These are phyloP conservation scores for Xylaria scruposa DNA, from an alignment of 495 filamentous ascomycete genomes.

Conservation along the genomic window DNA sequence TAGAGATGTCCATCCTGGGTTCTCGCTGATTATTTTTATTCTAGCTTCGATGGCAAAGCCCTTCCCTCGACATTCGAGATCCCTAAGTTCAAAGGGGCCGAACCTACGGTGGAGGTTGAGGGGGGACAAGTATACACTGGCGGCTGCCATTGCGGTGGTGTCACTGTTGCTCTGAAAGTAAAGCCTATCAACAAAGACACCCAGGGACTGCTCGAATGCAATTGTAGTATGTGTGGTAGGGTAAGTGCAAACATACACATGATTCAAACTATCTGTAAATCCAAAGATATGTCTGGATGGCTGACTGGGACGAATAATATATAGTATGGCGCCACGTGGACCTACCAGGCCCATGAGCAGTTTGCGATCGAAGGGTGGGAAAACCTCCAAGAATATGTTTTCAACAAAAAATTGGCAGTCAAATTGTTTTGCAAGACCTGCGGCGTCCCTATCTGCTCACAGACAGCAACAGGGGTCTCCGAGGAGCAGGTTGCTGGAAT, in stretches of 20 bases:
- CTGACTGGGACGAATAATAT: constrained; percentile 19
- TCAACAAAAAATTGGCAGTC: constrained; percentile 33
- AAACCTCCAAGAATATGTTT: constrained; percentile 46
- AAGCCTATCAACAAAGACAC: constrained; percentile 41
- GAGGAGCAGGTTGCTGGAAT: constrained; percentile 31
- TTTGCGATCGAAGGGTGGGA: constrained; percentile 42
- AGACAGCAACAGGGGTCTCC: constrained; percentile 12
- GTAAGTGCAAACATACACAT: constrained; percentile 36
- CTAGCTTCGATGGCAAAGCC: constrained; percentile 46
- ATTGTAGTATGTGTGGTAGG: constrained; percentile 53
- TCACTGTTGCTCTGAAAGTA: constrained; percentile 49
- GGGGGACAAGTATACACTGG: constrained; percentile 52
- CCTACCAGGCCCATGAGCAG: constrained; percentile 43
- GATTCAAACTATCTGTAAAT: background rate
- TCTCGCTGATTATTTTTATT: background rate
- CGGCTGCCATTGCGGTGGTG: constrained; percentile 60
- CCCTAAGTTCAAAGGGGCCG: constrained; percentile 45
- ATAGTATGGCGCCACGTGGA: constrained; percentile 41
- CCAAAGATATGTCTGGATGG: constrained; percentile 30
- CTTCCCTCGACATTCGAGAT: constrained; percentile 39
- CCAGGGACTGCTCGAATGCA: constrained; percentile 43
- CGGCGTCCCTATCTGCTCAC: constrained; percentile 43
- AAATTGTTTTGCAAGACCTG: constrained; percentile 56
- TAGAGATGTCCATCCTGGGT: background rate
- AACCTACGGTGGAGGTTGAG: constrained; percentile 46